Base-by-base conservation (phyloP, 495 filamentous ascomycete genomes). In the Tuber borchii region DNA sequence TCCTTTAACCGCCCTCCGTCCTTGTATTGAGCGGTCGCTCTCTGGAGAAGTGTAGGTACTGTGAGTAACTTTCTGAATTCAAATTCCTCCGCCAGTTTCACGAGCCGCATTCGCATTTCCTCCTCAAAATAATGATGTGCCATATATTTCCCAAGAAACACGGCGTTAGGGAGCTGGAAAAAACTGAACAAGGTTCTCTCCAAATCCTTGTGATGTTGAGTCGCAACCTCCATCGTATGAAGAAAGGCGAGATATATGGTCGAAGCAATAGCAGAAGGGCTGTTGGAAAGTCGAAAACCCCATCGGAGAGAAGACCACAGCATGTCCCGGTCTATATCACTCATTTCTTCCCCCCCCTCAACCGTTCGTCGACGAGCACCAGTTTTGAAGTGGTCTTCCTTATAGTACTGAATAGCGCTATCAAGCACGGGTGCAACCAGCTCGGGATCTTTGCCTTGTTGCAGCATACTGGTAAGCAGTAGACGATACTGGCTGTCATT, bases 391-490 rank as follows among this genome's bases (percentile, higher is more conserved):
- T 34, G 70, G 31, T 70, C 42, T n/a, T 70, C 22, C n/a, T 48
- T 43, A 40, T 73, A 71, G 42, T 75, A 79, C 17, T n/a, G 31
- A 42, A 79, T 37, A 16, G 78, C 77, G 20, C 69, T 74, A 19
- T 80, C 71, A 37, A 82, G 78, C 42, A 72, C 79, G 12, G 80
- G 73, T 0, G 77, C 4, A 14, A 81, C 68, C 34, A 77, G 61
- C 31, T 34, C 39, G 19, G 37, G 48, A 31, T 51, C 73, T 12
- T 72, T 43, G 14, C 61, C 76, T 20, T 65, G 34, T 22, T 48
- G 70, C n/a, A 81, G 37, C 56, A 75, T 77, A 34, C 46, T 51
- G 12, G 73, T 37, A 6, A 81, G 69, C 9, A 81, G 71, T 20
- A 34, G 69, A 39, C 74, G 31, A 68, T 81, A 82, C 65, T 81